Percentiles rank a stretch among this genome's conserved stretches.
phyloP scores from a whole-genome alignment of 768 basidiomycete genomes.

The Grammothele lineata region DNA sequence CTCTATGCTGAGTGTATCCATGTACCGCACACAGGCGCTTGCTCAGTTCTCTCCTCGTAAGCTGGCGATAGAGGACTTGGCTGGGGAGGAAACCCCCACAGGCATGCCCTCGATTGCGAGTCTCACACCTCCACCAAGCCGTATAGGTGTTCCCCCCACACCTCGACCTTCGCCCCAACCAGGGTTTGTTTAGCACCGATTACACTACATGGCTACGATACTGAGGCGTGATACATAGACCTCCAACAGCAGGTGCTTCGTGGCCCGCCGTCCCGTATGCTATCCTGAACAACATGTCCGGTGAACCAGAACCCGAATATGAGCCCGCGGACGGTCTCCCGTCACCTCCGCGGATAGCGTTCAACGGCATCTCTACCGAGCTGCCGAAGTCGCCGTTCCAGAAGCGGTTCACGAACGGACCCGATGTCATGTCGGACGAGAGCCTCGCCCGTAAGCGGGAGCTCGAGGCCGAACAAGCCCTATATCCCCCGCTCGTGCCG shows the following conservation, averaged over 20 bases:
- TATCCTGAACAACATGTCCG: constrained; percentile 23
- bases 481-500: constrained; percentile 40
- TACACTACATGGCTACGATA: constrained; percentile 4
- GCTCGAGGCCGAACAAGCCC: constrained; percentile 40
- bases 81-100: constrained; percentile 15
- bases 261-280: constrained; percentile 47
- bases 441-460: constrained; percentile 39
- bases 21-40: constrained; percentile 16
- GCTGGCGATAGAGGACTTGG: constrained; percentile 19
- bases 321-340: constrained; percentile 30
- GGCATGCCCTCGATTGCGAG: constrained; percentile 15
- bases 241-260: constrained; percentile 15
- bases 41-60: constrained; percentile 24
- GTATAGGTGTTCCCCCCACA: not conserved
- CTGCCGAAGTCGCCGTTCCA: constrained; percentile 43
- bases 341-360: constrained; percentile 57
- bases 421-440: constrained; percentile 40
- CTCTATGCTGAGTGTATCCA: not conserved
- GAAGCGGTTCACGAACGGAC: constrained; percentile 18
- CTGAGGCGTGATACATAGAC: constrained; percentile 9
- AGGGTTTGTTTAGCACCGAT: constrained; percentile 11
- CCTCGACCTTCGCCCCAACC: constrained; percentile 10
- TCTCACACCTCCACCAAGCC: constrained; percentile 13
- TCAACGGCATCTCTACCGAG: constrained; percentile 66
- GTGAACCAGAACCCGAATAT: constrained; percentile 29